Evolutionary conservation across 208 protist genomes (phyloP), one percentile per base, ranked within the genome.

Genomic region (Leishmania lainsoni): DNA sequence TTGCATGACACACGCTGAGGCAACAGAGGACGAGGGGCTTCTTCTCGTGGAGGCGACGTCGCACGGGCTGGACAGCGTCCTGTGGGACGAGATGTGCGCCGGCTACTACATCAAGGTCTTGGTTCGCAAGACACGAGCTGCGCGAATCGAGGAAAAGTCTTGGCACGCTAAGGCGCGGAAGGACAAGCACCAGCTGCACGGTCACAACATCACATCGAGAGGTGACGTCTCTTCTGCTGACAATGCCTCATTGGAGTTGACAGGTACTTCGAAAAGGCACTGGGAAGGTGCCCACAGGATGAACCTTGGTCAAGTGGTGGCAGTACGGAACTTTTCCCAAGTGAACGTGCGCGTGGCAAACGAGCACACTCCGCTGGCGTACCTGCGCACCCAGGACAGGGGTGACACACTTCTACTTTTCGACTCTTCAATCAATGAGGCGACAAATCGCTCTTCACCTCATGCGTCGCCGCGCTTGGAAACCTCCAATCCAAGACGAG

Each of bases 71-170:
- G 84, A 90, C 75, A 87, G 86, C 69, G 83, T 87, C 10, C 73
- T 92, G 61, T 94, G 87, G 86, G 88, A 80, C 63, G 90, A 95
- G 75, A 89, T 94, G 22, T 92, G 89, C 87, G 75, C 87, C 45
- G 90, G 86, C 16, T 94, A 85, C 79, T 93, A 90, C 74, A 89
- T 90, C 45, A 88, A 86, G n/a, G 20, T 35, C 3, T 12, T 20
- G 8, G 3, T 17, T 48, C 61, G 58, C 59, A 48, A 77, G 51
- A 56, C 20, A 63, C 16, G 69, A 20, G 39, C 29, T 26, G 42
- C 79, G n/a, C 39, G n/a, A n/a, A 17, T 56, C 8, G 69, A 75
- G 35, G 70, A 76, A 9, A 42, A 32, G 32, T 1, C 58, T 10
- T 2, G n/a, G 63, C 58, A 70, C 0, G 49, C 58, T 17, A 49